Evolutionary conservation across 169 alveolate genomes (phyloP).

Genomic region (Theileria equi): DNA sequence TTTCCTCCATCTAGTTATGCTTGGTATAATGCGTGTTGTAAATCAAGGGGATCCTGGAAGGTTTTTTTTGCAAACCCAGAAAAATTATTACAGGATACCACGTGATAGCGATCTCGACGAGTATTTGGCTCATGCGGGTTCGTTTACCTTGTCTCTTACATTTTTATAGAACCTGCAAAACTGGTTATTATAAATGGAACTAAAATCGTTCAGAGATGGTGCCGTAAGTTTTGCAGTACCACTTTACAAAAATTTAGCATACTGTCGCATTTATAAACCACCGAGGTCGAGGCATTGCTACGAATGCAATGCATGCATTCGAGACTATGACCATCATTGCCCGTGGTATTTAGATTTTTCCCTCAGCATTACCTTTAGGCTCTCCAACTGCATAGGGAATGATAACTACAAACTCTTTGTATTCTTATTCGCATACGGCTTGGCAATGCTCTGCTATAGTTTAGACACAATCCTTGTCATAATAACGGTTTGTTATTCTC

Average conservation of each 20-base stretch:
- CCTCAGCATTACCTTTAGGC: slow-evolving; percentile 7
- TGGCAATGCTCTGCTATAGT: not conserved
- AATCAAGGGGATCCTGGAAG: not conserved
- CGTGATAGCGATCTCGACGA: not conserved
- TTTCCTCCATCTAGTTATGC: too few relatives aligned
- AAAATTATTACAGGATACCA: not conserved
- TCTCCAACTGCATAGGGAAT: slow-evolving; percentile 64
- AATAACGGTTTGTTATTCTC: slow-evolving; percentile 17
- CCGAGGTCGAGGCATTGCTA: slow-evolving; percentile 93
- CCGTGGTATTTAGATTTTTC: slow-evolving; percentile 75
- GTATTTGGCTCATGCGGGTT: not conserved
- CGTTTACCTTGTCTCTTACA: not conserved
- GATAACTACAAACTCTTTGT: slow-evolving; percentile 58
- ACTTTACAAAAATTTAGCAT: not conserved
- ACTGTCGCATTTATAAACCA: slow-evolving; percentile 73
- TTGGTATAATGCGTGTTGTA: too few relatives aligned
- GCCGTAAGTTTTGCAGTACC: slow-evolving; percentile 35
- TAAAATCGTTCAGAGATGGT: slow-evolving; percentile 52
- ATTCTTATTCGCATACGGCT: slow-evolving; percentile 3
- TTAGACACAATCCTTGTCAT: not conserved
- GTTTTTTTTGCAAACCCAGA: not conserved
- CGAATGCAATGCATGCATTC: slow-evolving; percentile 87
- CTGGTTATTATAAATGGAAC: not conserved
- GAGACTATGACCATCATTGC: slow-evolving; percentile 94
- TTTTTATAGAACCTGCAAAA: slow-evolving; percentile 10